phyloP scores from a whole-genome alignment of 768 basidiomycete species.

The Naematelia aurantialba region DNA sequence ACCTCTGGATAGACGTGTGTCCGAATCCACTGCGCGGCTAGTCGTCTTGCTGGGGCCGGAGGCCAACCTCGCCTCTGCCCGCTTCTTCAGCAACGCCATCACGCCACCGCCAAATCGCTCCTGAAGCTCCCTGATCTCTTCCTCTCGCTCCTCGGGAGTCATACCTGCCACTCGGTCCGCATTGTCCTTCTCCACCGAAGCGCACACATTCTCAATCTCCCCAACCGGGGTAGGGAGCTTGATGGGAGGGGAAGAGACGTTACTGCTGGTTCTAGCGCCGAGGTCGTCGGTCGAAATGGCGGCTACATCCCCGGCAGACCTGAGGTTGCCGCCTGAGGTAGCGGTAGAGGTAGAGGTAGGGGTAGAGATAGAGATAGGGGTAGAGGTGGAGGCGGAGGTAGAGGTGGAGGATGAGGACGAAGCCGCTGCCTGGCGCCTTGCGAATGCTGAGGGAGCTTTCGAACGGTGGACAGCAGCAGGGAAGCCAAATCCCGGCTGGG shows the following conservation, averaged over 20 bases:
- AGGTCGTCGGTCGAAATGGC: constrained; percentile 54
- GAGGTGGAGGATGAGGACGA: constrained; percentile 58
- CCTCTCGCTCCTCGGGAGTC: constrained; percentile 19
- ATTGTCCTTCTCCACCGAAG: constrained; percentile 30
- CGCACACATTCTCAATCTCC: constrained; percentile 20
- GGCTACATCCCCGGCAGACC: too few species aligned
- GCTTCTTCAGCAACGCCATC: constrained; percentile 21
- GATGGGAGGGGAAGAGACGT: too few species aligned
- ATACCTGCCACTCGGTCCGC: constrained; percentile 18
- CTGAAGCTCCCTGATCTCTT: constrained; percentile 26
- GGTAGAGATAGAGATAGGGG: constrained; percentile 9
- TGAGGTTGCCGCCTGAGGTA: too few species aligned
- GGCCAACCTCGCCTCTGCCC: constrained; percentile 20
- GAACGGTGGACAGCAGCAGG: constrained; percentile 26
- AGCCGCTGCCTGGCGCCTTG: constrained; percentile 35
- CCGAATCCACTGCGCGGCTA: too few species aligned
- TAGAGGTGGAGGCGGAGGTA: constrained; percentile 60
- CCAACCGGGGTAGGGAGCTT: constrained; percentile 10
- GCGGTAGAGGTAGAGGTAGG: not conserved
- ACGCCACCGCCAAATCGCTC: constrained; percentile 28
- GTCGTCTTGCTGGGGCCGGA: too few species aligned
- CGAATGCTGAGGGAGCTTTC: constrained; percentile 21
- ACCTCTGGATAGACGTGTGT: too few species aligned
- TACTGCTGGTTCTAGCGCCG: constrained; percentile 16
- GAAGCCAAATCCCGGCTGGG: constrained; percentile 8